Base-by-base conservation (phyloP, 352 stramenopile species). In the Globisporangium paddicum region DNA sequence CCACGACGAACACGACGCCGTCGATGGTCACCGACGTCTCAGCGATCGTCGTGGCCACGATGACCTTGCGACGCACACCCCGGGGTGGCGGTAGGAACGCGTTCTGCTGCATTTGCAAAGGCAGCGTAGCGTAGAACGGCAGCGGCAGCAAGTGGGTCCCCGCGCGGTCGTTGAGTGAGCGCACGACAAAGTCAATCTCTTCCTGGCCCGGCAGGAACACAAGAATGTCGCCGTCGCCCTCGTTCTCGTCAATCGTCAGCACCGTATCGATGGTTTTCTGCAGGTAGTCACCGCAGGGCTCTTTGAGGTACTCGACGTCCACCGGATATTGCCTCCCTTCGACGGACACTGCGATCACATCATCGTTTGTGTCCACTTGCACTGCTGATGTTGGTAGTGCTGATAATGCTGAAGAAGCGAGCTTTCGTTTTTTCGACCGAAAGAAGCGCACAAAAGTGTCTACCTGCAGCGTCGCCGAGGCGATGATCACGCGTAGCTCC, bases 11-110 rank as follows among this genome's bases (percentile, higher is more conserved):
- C 10, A 89, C 76, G 8, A 98, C 94, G 46, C 98, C 96, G 25
- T 96, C 91, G 61, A 99, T 99, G 2, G 97, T 99, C 55, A 99
- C 94, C 0, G 93, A 99, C 16, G 94, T 98, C 72, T 98, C 91
- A 16, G 93, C 93, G 58, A 98, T 98, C 25, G 94, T 98, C 19
- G 93, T 98, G 5, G 87, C 79, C 9, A 94, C 77, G 54, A 94
- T 91, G 26, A 96, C 72, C 60, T 96, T 97, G 34, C 89, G 78
- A 28, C 68, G 68, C 35, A 89, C 57, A 14, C 75, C 65, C 30
- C 73, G 69, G n/a, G 84, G 86, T 3, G 79, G 58, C 5, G 79
- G 75, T 9, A 96, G 65, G 41, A 98, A 98, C n/a, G 91, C 91
- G 40, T 83, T 78, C 47, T 97, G 82, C 64, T 99, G 96, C 72